These are phyloP conservation scores for Gossypium raimondii DNA, from an alignment of 345 rosid species.

Conservation along the genomic window DNA sequence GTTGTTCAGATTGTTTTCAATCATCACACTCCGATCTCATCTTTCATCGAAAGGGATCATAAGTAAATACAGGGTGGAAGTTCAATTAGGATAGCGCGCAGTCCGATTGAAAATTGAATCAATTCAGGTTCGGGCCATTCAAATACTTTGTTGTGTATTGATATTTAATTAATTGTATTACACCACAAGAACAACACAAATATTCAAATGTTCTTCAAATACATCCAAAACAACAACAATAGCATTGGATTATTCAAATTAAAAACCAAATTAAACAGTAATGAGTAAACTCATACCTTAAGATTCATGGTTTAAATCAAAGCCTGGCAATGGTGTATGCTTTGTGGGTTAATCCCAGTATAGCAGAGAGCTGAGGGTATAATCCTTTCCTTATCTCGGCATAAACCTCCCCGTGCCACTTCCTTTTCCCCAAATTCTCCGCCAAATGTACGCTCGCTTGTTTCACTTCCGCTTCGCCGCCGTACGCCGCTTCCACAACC, in stretches of 20 bases:
- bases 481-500: constrained; percentile 13
- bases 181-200: too few species aligned
- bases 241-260: neutral
- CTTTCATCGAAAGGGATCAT: neutral
- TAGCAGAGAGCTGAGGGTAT: constrained; percentile 55
- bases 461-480: neutral
- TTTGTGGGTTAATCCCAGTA: constrained; percentile 38
- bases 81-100: too few species aligned
- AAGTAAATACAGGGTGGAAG: too few species aligned
- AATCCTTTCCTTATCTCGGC: constrained; percentile 70
- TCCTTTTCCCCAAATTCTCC: constrained; percentile 42
- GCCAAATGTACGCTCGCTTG: constrained; percentile 35
- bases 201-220: too few species aligned
- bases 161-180: too few species aligned
- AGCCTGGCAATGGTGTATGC: constrained; percentile 35
- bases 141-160: too few species aligned
- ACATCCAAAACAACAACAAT: too few species aligned
- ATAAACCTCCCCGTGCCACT: constrained; percentile 62
- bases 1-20: neutral
- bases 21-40: neutral
- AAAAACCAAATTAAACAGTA: neutral
- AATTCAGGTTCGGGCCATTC: too few species aligned
- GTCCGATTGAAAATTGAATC: too few species aligned
- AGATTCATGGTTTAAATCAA: neutral
- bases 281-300: neutral